phyloP scores from a whole-genome alignment of 805 yeast genomes.

The Saccharomycopsis sp. region DNA sequence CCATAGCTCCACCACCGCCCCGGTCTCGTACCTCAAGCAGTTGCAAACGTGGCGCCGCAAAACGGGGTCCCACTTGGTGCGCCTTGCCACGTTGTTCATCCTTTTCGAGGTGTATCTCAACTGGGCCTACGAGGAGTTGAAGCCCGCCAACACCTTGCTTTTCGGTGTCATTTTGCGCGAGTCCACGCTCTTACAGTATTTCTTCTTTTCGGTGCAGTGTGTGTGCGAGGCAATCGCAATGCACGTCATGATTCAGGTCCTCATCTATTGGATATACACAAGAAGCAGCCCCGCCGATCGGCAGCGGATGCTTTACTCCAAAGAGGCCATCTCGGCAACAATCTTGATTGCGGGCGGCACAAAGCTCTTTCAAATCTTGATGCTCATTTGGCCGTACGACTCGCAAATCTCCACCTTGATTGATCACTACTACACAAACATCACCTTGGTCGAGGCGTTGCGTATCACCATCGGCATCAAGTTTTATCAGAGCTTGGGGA shows the following conservation, averaged over 20 bases:
- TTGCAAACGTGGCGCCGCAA: no score
- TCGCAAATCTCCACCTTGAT: slow-evolving; percentile 56
- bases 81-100: slow-evolving; percentile 53
- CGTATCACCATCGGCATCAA: slow-evolving; percentile 27
- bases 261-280: slow-evolving; percentile 7
- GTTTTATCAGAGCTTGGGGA: slow-evolving; percentile 7
- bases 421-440: slow-evolving; percentile 43
- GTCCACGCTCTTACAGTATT: slow-evolving; percentile 27
- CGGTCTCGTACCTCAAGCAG: no score
- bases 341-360: slow-evolving; percentile 69
- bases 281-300: neutral
- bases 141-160: slow-evolving; percentile 7
- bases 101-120: slow-evolving; percentile 82
- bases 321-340: slow-evolving; percentile 49
- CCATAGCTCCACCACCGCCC: neutral
- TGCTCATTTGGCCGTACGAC: slow-evolving; percentile 96
- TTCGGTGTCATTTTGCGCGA: slow-evolving; percentile 23
- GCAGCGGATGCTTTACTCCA: slow-evolving; percentile 23
- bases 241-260: slow-evolving; percentile 30
- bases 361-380: slow-evolving; percentile 79
- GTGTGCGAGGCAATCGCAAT: slow-evolving; percentile 27
- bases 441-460: slow-evolving; percentile 60
- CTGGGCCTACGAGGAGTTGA: slow-evolving; percentile 79
- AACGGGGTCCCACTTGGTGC: slow-evolving; percentile 28
- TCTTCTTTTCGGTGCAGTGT: slow-evolving; percentile 29